These are phyloP conservation scores for Trametes cinnabarina DNA, from an alignment of 768 basidiomycete species.

Conservation along the genomic window DNA sequence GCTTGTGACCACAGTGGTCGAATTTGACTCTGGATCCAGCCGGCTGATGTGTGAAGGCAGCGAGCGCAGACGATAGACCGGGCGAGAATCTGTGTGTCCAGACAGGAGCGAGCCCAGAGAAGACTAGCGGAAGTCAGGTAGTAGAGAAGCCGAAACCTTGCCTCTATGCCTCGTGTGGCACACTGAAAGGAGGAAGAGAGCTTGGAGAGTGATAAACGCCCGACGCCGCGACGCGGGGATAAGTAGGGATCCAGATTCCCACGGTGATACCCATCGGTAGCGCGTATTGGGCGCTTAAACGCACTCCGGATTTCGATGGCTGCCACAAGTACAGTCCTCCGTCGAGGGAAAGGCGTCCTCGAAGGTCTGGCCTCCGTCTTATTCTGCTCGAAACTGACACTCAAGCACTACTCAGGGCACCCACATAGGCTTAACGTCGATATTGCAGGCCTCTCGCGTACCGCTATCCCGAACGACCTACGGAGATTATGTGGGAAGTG, in stretches of 20 bases:
- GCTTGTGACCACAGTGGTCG: not conserved
- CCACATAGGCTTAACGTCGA: not conserved
- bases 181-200: not conserved
- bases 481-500: slow-evolving; percentile 37
- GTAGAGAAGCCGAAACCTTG: not conserved
- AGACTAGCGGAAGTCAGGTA: not conserved
- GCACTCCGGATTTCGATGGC: not conserved
- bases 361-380: not conserved
- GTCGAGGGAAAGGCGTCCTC: not conserved
- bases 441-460: slow-evolving; percentile 39
- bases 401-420: not conserved
- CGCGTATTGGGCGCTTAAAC: not conserved
- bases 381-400: not conserved
- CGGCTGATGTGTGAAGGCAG: not conserved
- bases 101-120: not conserved
- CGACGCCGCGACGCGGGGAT: too few relatives aligned
- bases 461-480: slow-evolving; percentile 56
- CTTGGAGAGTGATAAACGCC: not conserved
- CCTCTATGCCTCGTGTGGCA: not conserved
- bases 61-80: not conserved
- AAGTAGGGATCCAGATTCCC: not conserved
- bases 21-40: not conserved
- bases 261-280: not conserved
- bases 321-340: slow-evolving; percentile 3
- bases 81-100: not conserved